Evolutionary conservation across 225 moss, liverwort and hornwort genomes (phyloP).

Genomic region (Bryum argenteum): DNA sequence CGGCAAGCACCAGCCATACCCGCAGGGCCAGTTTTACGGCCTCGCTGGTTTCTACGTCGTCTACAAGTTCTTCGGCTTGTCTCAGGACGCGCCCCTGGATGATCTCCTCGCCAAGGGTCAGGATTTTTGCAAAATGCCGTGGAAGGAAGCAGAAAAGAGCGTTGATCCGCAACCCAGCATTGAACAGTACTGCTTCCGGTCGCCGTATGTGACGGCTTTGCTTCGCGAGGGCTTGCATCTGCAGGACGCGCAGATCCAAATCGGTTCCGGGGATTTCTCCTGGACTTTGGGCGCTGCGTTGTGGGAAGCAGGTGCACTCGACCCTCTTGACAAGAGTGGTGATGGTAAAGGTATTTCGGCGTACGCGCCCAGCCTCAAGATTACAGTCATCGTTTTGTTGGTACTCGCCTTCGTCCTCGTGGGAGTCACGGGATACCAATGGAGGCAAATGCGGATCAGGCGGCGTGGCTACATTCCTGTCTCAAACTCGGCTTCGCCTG

Average conservation of each 20-base stretch:
- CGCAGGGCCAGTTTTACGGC: conserved; percentile 81
- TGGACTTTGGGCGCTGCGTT: conserved; percentile 98
- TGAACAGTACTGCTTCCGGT: conserved; percentile 95
- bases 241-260: conserved; percentile 72
- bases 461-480: conserved; percentile 71
- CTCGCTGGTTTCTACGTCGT: conserved; percentile 95
- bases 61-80: conserved; percentile 88
- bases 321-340: conserved; percentile 48
- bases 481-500: conserved; percentile 48
- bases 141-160: conserved; percentile 76
- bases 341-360: conserved; percentile 24
- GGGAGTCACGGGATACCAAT: conserved; percentile 53
- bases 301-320: conserved; percentile 93
- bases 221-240: conserved; percentile 88
- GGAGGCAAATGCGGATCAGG: conserved; percentile 48
- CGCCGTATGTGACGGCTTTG: conserved; percentile 81
- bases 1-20: conserved; percentile 84
- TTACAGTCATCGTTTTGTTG: conserved; percentile 46
- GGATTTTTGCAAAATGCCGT: conserved; percentile 71
- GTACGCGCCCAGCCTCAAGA: conserved; percentile 32
- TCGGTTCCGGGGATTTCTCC: conserved; percentile 94
- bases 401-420: conserved; percentile 42
- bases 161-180: conserved; percentile 88
- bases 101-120: conserved; percentile 78
- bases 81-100: conserved; percentile 66